phyloP scores from a whole-genome alignment of 805 yeast genomes.

The Candida orba region DNA sequence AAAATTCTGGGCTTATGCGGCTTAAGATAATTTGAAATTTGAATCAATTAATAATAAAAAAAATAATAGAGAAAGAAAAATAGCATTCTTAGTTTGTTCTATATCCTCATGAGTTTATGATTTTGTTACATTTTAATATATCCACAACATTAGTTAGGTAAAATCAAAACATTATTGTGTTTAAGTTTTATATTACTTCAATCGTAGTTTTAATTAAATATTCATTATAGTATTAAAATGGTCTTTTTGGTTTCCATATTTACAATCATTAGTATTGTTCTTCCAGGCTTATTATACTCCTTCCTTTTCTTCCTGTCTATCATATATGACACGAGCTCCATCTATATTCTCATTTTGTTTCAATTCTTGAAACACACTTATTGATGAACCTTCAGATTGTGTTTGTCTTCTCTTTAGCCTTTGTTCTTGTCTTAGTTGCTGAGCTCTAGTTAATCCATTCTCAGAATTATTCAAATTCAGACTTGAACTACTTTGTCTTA shows the following conservation, averaged over 20 bases:
- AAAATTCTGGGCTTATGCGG: conserved; percentile 43
- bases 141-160: no score
- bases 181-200: no score
- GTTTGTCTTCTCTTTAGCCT: conserved; percentile 23
- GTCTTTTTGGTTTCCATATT: no score
- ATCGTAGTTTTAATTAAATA: no score
- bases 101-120: no score
- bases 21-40: conserved; percentile 6
- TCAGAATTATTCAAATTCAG: conserved; percentile 20
- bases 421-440: conserved; percentile 35
- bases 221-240: no score
- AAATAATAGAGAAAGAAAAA: not conserved
- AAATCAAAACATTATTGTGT: no score
- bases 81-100: no score
- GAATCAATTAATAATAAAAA: not conserved
- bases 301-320: not conserved
- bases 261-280: not conserved
- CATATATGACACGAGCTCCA: not conserved
- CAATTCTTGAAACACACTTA: not conserved
- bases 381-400: conserved; percentile 1
- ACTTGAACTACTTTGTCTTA: conserved; percentile 32
- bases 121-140: no score
- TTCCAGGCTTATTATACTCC: not conserved
- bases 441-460: conserved; percentile 32
- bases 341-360: not conserved